phyloP scores from a whole-genome alignment of 352 stramenopile species.

The Pythium monospermum region DNA sequence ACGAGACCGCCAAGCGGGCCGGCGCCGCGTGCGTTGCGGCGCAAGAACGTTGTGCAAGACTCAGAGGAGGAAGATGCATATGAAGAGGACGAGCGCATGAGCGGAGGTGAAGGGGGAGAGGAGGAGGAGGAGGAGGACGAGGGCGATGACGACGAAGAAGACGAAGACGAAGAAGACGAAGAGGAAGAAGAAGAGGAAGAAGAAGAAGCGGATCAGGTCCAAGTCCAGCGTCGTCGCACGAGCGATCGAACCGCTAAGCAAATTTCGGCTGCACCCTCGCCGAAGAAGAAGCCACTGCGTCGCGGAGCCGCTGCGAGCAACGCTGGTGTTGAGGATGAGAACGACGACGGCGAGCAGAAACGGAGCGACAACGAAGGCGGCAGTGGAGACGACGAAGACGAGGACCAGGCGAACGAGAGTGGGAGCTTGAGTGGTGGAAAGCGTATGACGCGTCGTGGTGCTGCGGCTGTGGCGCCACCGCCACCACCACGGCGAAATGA shows the following conservation, averaged over 20 bases:
- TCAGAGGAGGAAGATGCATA: conserved; percentile 40
- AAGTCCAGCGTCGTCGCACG: conserved; percentile 21
- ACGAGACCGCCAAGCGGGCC: conserved; percentile 36
- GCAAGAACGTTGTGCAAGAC: conserved; percentile 73
- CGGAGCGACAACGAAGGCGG: no score
- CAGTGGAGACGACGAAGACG: conserved; percentile 11
- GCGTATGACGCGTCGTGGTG: neutral
- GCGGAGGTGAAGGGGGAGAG: conserved; percentile 18
- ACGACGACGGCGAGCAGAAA: conserved; percentile 3
- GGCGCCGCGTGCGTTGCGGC: conserved; percentile 49
- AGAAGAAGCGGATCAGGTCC: conserved; percentile 24
- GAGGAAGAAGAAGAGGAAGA: conserved; percentile 42
- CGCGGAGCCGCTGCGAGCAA: conserved; percentile 6
- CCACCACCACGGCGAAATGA: neutral
- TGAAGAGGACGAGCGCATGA: conserved; percentile 28
- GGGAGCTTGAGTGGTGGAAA: neutral
- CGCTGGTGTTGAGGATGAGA: conserved; percentile 2
- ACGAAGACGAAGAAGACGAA: conserved; percentile 35
- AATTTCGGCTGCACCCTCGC: conserved; percentile 15
- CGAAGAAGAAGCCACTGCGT: conserved; percentile 17
- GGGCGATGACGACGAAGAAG: conserved; percentile 27
- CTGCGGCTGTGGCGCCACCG: no score
- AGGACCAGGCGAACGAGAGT: conserved; percentile 6
- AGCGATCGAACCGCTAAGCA: no score
- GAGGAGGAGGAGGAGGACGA: conserved; percentile 34